A percentile compares a stretch with the other conserved stretches of the same genome.
phyloP scores from a whole-genome alignment of 2,329 filamentous ascomycete genomes.

The Corinectria fuckeliana region DNA sequence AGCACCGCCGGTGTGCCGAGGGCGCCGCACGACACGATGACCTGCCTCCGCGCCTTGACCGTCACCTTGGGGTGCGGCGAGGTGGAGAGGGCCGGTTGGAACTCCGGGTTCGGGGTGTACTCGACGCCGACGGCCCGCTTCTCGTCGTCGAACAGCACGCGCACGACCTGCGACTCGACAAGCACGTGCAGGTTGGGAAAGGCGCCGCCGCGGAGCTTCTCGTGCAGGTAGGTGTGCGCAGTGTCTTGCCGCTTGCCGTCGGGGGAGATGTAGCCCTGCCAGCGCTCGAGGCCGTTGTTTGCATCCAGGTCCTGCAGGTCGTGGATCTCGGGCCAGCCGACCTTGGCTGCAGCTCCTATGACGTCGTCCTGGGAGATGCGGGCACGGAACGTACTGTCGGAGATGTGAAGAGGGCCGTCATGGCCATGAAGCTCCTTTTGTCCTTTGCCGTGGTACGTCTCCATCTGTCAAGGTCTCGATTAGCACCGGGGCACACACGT shows the following conservation, averaged over 20 bases:
- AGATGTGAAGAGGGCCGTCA: conserved; percentile 62
- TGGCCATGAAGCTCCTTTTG: conserved; percentile 56
- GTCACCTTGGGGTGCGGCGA: conserved; percentile 21
- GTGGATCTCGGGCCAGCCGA: conserved; percentile 58
- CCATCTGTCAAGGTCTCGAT: conserved; percentile 46
- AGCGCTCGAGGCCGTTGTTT: conserved; percentile 41
- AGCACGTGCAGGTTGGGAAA: conserved; percentile 67
- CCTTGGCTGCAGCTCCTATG: conserved; percentile 51
- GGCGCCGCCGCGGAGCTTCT: conserved; percentile 42
- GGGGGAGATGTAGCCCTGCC: conserved; percentile 48
- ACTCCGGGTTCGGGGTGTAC: conserved; percentile 53
- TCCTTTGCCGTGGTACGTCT: conserved; percentile 61
- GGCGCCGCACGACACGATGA: conserved; percentile 52
- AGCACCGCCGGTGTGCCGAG: conserved; percentile 62
- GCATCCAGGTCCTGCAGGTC: conserved; percentile 60
- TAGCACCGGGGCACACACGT: accelerated
- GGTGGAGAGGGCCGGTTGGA: conserved; percentile 25
- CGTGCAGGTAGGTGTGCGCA: conserved; percentile 55
- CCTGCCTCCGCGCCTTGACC: conserved; percentile 39
- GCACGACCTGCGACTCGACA: conserved; percentile 60
- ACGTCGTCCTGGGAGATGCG: conserved; percentile 54
- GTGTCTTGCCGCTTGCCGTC: conserved; percentile 65
- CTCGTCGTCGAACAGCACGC: conserved; percentile 58
- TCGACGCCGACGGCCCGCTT: conserved; percentile 65
- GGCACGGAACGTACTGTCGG: conserved; percentile 54